These are phyloP conservation scores for Tricholoma sp. DNA, from an alignment of 768 basidiomycete genomes.

Conservation along the genomic window DNA sequence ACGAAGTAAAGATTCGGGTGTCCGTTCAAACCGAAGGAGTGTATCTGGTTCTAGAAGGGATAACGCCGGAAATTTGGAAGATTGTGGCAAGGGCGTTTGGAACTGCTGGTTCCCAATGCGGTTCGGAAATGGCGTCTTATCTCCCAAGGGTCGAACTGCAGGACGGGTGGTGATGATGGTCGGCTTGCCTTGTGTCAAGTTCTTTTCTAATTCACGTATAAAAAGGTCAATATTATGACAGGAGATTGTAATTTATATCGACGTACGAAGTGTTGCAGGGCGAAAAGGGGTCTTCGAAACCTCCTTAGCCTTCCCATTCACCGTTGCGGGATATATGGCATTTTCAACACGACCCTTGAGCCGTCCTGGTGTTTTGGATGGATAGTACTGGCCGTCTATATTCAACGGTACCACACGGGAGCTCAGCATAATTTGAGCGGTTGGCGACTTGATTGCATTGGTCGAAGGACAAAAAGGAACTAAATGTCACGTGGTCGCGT, in stretches of 20 bases:
- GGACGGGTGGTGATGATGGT: slow-evolving; percentile 18
- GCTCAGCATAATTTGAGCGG: slow-evolving; percentile 31
- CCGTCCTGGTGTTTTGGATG: slow-evolving; percentile 55
- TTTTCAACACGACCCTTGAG: slow-evolving; percentile 46
- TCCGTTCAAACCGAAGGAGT: slow-evolving; percentile 19
- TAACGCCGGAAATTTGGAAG: slow-evolving; percentile 30
- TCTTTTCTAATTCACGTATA: background rate
- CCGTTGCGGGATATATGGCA: slow-evolving; percentile 34
- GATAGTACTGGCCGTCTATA: slow-evolving; percentile 25
- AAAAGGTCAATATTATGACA: background rate
- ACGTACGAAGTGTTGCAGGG: slow-evolving; percentile 27
- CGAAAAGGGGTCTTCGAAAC: slow-evolving; percentile 32
- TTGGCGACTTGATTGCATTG: background rate
- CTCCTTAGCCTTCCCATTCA: slow-evolving; percentile 43
- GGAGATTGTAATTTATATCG: background rate
- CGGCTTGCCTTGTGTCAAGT: slow-evolving; percentile 8
- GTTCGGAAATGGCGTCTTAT: slow-evolving; percentile 77
- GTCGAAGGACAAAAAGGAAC: background rate
- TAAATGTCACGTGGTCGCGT: background rate
- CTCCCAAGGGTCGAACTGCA: slow-evolving; percentile 48
- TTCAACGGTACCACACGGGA: slow-evolving; percentile 28
- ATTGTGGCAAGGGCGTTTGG: slow-evolving; percentile 30
- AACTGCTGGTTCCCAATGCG: slow-evolving; percentile 32
- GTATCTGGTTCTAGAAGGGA: slow-evolving; percentile 18
- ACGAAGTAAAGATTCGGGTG: slow-evolving; percentile 41